A percentile compares a stretch with the other conserved stretches of the same genome.
phyloP scores from a whole-genome alignment of 2,329 filamentous ascomycete species.

The Aspergillus unguis region DNA sequence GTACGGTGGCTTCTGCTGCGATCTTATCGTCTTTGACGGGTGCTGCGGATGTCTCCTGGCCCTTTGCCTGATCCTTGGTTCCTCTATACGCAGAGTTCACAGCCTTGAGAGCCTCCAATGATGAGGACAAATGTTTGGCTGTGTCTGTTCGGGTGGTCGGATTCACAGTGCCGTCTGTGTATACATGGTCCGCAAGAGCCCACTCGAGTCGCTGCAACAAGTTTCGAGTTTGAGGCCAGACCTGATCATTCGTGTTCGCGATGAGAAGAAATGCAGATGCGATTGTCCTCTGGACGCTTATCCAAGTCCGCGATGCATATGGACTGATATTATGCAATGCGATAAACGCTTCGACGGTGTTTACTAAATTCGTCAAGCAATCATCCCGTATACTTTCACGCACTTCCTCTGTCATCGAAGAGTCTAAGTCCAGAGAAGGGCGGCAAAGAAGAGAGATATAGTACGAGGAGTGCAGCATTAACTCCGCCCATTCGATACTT shows the following conservation, averaged over 20 bases:
- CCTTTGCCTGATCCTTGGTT: constrained; percentile 13
- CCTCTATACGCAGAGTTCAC: constrained; percentile 29
- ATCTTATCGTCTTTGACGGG: constrained; percentile 2
- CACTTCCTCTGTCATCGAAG: constrained; percentile 39
- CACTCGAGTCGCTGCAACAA: constrained; percentile 30
- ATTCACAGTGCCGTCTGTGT: constrained; percentile 22
- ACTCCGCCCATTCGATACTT: constrained; percentile 56
- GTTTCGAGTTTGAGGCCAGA: constrained; percentile 24
- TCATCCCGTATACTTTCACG: constrained; percentile 44
- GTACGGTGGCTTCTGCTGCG: constrained; percentile 7
- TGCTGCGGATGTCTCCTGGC: not conserved
- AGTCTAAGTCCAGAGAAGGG: constrained; percentile 47
- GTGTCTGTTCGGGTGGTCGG: constrained; percentile 32
- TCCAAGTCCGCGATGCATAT: constrained; percentile 41
- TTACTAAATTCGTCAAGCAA: constrained; percentile 53
- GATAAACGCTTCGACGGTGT: constrained; percentile 55
- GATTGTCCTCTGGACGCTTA: constrained; percentile 41
- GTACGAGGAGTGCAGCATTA: constrained; percentile 61
- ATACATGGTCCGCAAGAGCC: constrained; percentile 32
- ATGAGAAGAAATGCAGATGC: constrained; percentile 41
- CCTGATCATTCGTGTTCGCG: constrained; percentile 27
- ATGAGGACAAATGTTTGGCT: constrained; percentile 32
- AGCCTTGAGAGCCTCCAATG: constrained; percentile 31
- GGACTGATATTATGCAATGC: constrained; percentile 45
- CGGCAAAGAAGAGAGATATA: constrained; percentile 58